phyloP scores from a whole-genome alignment of 495 filamentous ascomycete genomes.

The Penicillium ucsense region DNA sequence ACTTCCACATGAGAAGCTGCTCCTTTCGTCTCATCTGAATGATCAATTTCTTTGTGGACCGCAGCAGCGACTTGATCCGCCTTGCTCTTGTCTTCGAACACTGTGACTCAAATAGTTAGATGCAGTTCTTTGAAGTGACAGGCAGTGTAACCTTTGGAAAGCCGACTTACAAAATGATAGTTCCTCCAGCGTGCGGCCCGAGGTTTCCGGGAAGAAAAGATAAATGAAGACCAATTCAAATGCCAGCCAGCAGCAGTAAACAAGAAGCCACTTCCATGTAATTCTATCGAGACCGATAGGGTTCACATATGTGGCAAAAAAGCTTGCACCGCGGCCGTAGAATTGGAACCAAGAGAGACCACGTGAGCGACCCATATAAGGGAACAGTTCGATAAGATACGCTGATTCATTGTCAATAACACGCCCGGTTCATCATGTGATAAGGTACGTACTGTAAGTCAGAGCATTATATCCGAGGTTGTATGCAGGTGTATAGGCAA shows the following conservation, averaged over 20 bases:
- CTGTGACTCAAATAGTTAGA: conserved; percentile 15
- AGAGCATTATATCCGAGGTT: conserved; percentile 62
- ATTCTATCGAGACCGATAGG: conserved; percentile 50
- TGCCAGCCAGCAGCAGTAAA: conserved; percentile 52
- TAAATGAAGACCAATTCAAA: conserved; percentile 51
- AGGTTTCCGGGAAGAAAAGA: conserved; percentile 57
- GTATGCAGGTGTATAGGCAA: conserved; percentile 52
- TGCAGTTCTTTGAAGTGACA: neutral
- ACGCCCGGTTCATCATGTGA: neutral
- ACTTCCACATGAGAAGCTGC: conserved; percentile 8
- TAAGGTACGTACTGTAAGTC: conserved; percentile 47
- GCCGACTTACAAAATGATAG: conserved; percentile 46
- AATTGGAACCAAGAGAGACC: conserved; percentile 57
- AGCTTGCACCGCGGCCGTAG: conserved; percentile 43
- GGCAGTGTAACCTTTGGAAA: conserved; percentile 2
- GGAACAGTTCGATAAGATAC: conserved; percentile 57
- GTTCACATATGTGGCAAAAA: conserved; percentile 57
- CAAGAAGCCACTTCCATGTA: conserved; percentile 53
- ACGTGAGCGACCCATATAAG: conserved; percentile 48
- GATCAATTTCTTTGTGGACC: conserved; percentile 33
- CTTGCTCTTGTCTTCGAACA: conserved; percentile 45
- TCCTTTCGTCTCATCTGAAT: conserved; percentile 5
- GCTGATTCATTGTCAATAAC: conserved; percentile 12
- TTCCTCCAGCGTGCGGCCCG: conserved; percentile 53
- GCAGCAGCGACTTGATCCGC: conserved; percentile 36